A percentile compares a stretch with the other conserved stretches of the same genome.
Evolutionary conservation across 1,284 basidiomycete species (phyloP).

Genomic region (Ceratorhiza oryzae-sativae): DNA sequence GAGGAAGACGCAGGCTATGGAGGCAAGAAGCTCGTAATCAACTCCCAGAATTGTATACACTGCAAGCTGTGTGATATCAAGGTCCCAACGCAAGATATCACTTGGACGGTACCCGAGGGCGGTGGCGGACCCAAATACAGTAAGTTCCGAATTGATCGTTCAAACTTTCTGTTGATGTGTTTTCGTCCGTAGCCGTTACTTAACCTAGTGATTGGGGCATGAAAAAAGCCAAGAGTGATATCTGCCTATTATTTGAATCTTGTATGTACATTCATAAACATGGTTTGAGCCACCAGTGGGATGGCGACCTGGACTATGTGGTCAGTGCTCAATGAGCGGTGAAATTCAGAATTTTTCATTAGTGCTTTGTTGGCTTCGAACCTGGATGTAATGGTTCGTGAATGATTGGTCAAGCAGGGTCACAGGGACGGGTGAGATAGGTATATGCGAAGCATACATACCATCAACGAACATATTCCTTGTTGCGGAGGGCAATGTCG

Average conservation of each 20-base stretch:
- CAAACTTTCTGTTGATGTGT: neutral
- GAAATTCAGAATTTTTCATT: conserved; percentile 26
- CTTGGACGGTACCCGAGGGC: conserved; percentile 93
- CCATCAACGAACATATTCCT: conserved; percentile 98
- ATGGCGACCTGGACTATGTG: too few relatives aligned
- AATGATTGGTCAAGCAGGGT: neutral
- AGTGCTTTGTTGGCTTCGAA: conserved; percentile 61
- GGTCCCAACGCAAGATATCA: conserved; percentile 91
- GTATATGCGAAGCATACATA: conserved; percentile 51
- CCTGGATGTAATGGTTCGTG: conserved; percentile 46
- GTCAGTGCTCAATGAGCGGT: too few relatives aligned
- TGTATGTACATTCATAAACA: neutral
- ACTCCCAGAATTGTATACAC: conserved; percentile 93
- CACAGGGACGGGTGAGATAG: neutral
- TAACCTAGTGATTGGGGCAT: neutral
- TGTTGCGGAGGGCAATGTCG: conserved; percentile 89
- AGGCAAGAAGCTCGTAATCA: conserved; percentile 94
- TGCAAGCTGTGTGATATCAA: conserved; percentile 96
- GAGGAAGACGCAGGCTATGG: conserved; percentile 66
- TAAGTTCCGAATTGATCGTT: conserved; percentile 53
- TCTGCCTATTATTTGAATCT: too few relatives aligned
- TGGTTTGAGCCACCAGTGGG: too few relatives aligned
- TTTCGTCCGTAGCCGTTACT: conserved; percentile 15
- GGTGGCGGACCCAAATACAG: conserved; percentile 94
- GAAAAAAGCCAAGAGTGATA: too few relatives aligned